Base-by-base conservation (phyloP, 768 basidiomycete species). In the Pilatotrama ljubarskyi region DNA sequence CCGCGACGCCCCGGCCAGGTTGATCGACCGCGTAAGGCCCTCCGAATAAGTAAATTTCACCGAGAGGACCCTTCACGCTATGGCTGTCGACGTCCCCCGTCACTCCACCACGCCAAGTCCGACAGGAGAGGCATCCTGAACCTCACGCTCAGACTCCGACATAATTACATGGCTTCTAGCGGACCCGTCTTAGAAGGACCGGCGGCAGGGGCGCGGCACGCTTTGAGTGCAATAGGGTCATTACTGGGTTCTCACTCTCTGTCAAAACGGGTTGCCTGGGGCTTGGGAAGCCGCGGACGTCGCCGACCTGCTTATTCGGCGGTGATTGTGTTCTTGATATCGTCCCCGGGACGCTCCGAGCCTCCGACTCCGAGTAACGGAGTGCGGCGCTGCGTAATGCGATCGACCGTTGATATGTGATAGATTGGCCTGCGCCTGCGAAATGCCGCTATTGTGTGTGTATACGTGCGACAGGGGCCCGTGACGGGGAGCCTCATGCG, bases 1-100 rank as follows among this genome's bases (percentile, higher is more conserved):
- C 61, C 40, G 55, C 47, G 55, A 57, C 55, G 14, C 43, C 54
- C 17, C 53, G 60, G 36, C 60, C 55, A 38, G 60, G 49, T 11
- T 61, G 54, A 51, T 51, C 24, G 35, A 48, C 22, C 32, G 32
- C 40, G 58, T 51, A 47, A 35, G 20, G 11, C 32, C 29, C 25
- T 52, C 43, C 50, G 48, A 52, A 49, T 18, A 41, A 41, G 38
- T 18, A 47, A 18, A 35, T 32, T 35, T 43, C 52, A 54, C 24
- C 15, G 13, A 29, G 42, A 43, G 43, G 29, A 29, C 44, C 7
- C 46, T 11, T 15, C 52, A 26, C 42, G 22, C 24, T 24, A 24
- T 8, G 15, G 53, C 55, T 55, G 53, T 44, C 53, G 43, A 18
- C 18, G n/a, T 18, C 11, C 42, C n/a, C n/a, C 43, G 47, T 35